Percentiles rank a stretch among this genome's conserved stretches.
Conservation (phyloP, 1,139 yeast genomes). For the Arxiozyma heterogenica region DNA sequence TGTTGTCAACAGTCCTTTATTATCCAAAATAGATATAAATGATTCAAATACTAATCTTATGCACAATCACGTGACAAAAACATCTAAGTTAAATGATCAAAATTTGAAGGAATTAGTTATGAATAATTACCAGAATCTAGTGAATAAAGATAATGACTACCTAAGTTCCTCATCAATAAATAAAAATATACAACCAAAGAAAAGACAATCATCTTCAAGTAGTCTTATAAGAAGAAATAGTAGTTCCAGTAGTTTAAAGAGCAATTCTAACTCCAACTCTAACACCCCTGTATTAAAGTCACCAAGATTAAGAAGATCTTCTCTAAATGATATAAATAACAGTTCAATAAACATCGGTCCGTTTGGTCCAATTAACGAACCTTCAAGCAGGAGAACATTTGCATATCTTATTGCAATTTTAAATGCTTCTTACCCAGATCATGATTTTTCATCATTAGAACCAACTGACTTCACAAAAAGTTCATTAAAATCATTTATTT, state of each 20-base stretch:
- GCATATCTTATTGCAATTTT: constrained; percentile 84
- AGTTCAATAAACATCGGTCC: constrained; percentile 47
- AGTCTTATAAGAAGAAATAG: constrained; percentile 20
- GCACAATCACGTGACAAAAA: constrained; percentile 10
- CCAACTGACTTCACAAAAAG: constrained; percentile 70
- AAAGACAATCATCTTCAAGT: constrained; percentile 1
- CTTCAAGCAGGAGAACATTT: constrained; percentile 78
- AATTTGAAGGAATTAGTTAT: constrained; percentile 29
- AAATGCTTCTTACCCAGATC: constrained; percentile 91
- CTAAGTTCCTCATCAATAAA: constrained; percentile 26
- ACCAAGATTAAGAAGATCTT: constrained; percentile 20
- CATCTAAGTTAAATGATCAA: constrained; percentile 29
- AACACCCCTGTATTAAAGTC: constrained; percentile 2
- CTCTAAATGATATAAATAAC: constrained; percentile 20
- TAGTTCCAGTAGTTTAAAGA: constrained; percentile 18
- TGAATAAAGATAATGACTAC: constrained; percentile 19
- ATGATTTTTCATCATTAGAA: constrained; percentile 79
- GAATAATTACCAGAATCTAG: constrained; percentile 4
- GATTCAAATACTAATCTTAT: constrained; percentile 3
- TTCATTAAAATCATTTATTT: constrained; percentile 46
- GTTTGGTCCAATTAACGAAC: constrained; percentile 83
- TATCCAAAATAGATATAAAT: constrained; percentile 5
- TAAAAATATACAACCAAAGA: constrained; percentile 8
- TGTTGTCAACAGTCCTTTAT: constrained; percentile 3
- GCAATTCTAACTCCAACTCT: constrained; percentile 7